Percentiles rank a stretch among this genome's conserved stretches.
phyloP scores from a whole-genome alignment of 179 eudicot genomes.

The Silene coronaria region DNA sequence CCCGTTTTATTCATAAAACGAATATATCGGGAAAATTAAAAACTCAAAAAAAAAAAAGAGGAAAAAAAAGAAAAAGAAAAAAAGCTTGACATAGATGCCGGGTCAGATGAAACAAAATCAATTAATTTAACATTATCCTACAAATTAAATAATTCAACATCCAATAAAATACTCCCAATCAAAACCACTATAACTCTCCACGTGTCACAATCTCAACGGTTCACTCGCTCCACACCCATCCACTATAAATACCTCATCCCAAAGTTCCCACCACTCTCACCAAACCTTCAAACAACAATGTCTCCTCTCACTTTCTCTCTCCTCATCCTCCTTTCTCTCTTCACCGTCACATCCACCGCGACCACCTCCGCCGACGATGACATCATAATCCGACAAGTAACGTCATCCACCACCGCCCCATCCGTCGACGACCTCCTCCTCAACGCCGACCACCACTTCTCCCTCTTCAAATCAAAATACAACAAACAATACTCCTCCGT shows the following conservation, averaged over 20 bases:
- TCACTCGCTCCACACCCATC: neutral
- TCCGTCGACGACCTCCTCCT: conserved; percentile 27
- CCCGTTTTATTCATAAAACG: too few species aligned
- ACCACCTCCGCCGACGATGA: conserved; percentile 29
- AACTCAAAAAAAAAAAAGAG: too few species aligned
- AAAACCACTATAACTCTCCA: neutral
- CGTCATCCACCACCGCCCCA: conserved; percentile 22
- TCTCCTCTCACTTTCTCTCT: conserved; percentile 16
- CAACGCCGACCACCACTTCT: conserved; percentile 70
- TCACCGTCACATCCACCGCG: conserved; percentile 20
- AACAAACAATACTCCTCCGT: conserved; percentile 43
- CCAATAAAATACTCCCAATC: neutral
- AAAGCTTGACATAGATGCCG: too few species aligned
- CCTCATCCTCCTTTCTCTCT: conserved; percentile 22
- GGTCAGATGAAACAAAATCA: too few species aligned
- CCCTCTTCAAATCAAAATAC: conserved; percentile 59
- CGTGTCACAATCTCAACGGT: conserved; percentile 22
- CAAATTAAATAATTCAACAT: neutral
- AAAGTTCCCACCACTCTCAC: too few species aligned
- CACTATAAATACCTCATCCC: neutral
- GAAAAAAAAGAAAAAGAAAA: too few species aligned
- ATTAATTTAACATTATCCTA: conserved; percentile 4
- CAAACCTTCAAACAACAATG: conserved; percentile 12
- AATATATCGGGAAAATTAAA: too few species aligned
- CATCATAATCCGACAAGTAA: conserved; percentile 61